These are phyloP conservation scores for Beauveria sp. DNA, from an alignment of 2,329 filamentous ascomycete species.

Conservation along the genomic window DNA sequence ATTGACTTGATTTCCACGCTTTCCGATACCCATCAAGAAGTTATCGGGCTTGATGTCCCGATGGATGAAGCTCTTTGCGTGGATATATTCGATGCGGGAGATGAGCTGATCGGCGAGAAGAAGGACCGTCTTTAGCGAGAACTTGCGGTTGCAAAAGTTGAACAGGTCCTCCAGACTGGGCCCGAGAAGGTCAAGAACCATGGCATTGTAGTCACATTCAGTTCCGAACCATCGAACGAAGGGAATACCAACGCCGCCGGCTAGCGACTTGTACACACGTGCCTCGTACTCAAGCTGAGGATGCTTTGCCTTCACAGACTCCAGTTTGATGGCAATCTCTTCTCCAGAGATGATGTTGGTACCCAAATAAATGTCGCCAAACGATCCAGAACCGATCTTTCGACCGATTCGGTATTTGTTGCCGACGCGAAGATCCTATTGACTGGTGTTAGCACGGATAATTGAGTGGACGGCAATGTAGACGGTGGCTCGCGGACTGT, in stretches of 20 bases:
- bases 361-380: slow-evolving; percentile 97
- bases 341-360: slow-evolving; percentile 99
- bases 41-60: slow-evolving; percentile 99
- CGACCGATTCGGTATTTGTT: slow-evolving; percentile 99
- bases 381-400: slow-evolving; percentile 96
- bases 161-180: slow-evolving; percentile 96
- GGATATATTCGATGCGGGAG: slow-evolving; percentile 98
- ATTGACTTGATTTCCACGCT: slow-evolving; percentile 98
- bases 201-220: slow-evolving; percentile 99
- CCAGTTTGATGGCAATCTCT: slow-evolving; percentile 99
- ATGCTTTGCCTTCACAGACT: slow-evolving; percentile 99
- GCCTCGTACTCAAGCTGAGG: slow-evolving; percentile 98
- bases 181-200: slow-evolving; percentile 95
- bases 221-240: slow-evolving; percentile 99
- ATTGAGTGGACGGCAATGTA: not conserved
- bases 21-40: slow-evolving; percentile 98
- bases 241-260: slow-evolving; percentile 93
- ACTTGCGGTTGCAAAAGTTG: slow-evolving; percentile 99
- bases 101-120: slow-evolving; percentile 96
- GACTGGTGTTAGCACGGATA: not conserved
- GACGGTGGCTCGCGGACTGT: not conserved
- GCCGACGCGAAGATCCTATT: slow-evolving; percentile 92
- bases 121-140: slow-evolving; percentile 96
- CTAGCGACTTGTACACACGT: slow-evolving; percentile 82
- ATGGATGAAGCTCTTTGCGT: slow-evolving; percentile 99